Evolutionary conservation across 1,139 yeast species (phyloP), one percentile per base, ranked within the genome.

Genomic region (Suhomyces choctaworum): DNA sequence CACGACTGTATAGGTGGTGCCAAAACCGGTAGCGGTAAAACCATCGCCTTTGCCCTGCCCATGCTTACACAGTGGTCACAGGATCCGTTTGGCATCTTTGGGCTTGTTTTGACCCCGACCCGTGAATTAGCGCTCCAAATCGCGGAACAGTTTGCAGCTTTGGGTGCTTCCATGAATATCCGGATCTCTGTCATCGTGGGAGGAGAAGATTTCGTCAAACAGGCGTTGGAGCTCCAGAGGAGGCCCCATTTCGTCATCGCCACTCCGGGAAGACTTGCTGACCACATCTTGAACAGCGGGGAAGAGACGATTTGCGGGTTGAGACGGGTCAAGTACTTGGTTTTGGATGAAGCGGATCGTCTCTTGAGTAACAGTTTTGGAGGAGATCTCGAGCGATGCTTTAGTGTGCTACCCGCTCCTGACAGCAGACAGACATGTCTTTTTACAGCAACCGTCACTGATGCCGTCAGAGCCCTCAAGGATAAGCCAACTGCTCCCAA

Each of bases 1-100:
- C 77, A 81, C 48, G 96, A 90, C 59, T 90, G 97, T 59, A 92
- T 92, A 32, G 99, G 98, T 34, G 98, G 98, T 24, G 98, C 99
- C 27, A 86, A 86, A 60, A 92, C 99, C 0, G 99, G 99, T 64
- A 83, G 95, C 21, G 99, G 99, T 75, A 92, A 92, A 57, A 92
- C 99, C 3, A 82, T 94, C 22, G 96, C 98, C 0, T 92, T 92
- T 72, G 97, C 95, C 1, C 94, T 90, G 16, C 98, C 98, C 1
- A 92, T 92, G 89, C 67, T 92, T 37, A 80, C 95, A 1, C 75
- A 82, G 52, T 92, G 98, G 97, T 85, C 97, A 0, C 84, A 81
- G 48, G 98, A 94, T 53, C 98, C 98, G 0, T 76, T 75, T 58
- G 99, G 97, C 2, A 83, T 92, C 31, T 94, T 73, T 62, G 98